Evolutionary conservation across 768 basidiomycete genomes (phyloP).

Genomic region (Lactarius indigo): DNA sequence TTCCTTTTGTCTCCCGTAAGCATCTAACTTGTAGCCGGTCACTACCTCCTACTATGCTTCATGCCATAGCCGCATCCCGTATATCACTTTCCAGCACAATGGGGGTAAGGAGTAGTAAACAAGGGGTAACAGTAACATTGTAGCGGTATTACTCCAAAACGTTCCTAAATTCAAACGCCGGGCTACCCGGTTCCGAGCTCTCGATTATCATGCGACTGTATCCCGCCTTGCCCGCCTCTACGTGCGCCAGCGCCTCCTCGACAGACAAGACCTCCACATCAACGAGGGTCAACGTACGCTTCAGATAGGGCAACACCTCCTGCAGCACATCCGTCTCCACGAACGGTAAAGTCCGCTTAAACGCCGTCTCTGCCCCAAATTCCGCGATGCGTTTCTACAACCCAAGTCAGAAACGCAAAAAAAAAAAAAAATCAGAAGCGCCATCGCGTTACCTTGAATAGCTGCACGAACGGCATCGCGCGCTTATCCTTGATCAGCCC

Average conservation of each 20-base stretch:
- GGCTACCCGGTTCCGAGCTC: conserved; percentile 81
- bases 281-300: conserved; percentile 64
- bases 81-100: neutral
- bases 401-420: conserved; percentile 3
- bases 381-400: conserved; percentile 78
- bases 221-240: conserved; percentile 42
- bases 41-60: too few species aligned
- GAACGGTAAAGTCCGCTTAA: conserved; percentile 81
- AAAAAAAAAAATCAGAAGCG: neutral
- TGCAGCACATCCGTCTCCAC: conserved; percentile 70
- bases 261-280: conserved; percentile 70
- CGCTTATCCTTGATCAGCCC: conserved; percentile 95
- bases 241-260: conserved; percentile 58
- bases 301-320: conserved; percentile 76
- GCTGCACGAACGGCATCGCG: conserved; percentile 90
- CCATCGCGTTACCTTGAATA: conserved; percentile 70
- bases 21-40: too few species aligned
- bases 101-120: neutral
- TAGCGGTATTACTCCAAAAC: conserved; percentile 27
- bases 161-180: conserved; percentile 87
- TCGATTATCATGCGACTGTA: conserved; percentile 72
- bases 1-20: too few species aligned
- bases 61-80: too few species aligned
- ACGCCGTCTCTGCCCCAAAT: conserved; percentile 70
- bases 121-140: neutral